Percentiles rank a stretch among this genome's conserved stretches.
These are phyloP conservation scores for Lolium rigidum DNA, from an alignment of 176 grass and related monocot genomes.

Conservation along the genomic window DNA sequence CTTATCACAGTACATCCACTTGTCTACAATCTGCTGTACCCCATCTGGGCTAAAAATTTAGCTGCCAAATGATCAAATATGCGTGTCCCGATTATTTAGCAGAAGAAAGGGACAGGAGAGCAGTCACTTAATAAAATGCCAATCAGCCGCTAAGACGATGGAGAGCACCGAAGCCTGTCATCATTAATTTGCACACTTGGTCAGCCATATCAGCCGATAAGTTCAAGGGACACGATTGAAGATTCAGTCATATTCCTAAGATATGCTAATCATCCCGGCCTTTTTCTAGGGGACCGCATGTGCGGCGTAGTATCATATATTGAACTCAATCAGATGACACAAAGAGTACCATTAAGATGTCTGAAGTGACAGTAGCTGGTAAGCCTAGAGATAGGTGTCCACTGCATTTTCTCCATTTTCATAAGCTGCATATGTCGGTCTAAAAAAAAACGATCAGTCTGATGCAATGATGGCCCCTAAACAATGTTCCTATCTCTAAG, in stretches of 20 bases:
- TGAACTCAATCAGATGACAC: background rate
- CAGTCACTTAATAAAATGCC: slow-evolving; percentile 14
- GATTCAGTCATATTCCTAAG: background rate
- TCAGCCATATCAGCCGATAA: slow-evolving; percentile 21
- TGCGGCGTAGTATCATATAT: background rate
- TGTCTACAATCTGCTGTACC: background rate
- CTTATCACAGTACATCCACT: slow-evolving; percentile 13
- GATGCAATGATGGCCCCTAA: slow-evolving; percentile 10
- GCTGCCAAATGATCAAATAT: background rate
- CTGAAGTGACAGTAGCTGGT: background rate
- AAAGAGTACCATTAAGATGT: background rate
- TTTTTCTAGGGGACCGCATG: slow-evolving; percentile 27
- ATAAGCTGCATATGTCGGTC: slow-evolving; percentile 10
- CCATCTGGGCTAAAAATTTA: background rate
- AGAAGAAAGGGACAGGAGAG: slow-evolving; percentile 30
- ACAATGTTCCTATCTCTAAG: background rate
- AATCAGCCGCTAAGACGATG: background rate
- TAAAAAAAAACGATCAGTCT: too few species aligned
- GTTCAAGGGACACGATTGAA: background rate
- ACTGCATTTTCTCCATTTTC: background rate
- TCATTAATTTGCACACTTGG: background rate
- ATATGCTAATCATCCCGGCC: slow-evolving; percentile 19
- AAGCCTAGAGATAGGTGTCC: slow-evolving; percentile 2
- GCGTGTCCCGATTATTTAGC: background rate
- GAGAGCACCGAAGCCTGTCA: background rate